Conservation (phyloP, 805 yeast genomes). For the Tetrapisispora phaffii region DNA sequence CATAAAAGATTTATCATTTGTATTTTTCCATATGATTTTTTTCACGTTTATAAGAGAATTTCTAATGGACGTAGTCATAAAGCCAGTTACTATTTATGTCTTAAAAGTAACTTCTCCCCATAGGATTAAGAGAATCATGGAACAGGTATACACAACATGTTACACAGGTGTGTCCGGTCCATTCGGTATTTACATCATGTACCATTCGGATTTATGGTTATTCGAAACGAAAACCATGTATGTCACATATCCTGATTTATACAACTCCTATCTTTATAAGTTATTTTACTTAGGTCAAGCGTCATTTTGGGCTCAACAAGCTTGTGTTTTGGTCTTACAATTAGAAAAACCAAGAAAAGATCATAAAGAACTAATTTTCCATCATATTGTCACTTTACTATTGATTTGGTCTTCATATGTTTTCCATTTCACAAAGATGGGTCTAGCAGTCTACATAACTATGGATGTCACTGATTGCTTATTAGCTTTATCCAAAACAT, state of each 20-base stretch:
- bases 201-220: conserved; percentile 73
- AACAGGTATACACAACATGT: conserved; percentile 76
- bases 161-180: conserved; percentile 80
- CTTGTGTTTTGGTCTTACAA: conserved; percentile 69
- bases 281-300: conserved; percentile 85
- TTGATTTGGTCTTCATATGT: conserved; percentile 80
- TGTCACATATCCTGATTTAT: conserved; percentile 69
- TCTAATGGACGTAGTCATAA: conserved; percentile 68
- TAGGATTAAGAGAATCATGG: conserved; percentile 76
- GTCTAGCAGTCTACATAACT: conserved; percentile 78
- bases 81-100: conserved; percentile 58
- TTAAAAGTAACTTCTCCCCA: conserved; percentile 31
- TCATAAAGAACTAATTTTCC: conserved; percentile 80
- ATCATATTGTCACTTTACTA: conserved; percentile 84
- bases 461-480: conserved; percentile 95
- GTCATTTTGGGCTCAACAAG: conserved; percentile 95
- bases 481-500: conserved; percentile 72
- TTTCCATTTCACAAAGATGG: conserved; percentile 95
- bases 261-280: conserved; percentile 63
- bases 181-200: conserved; percentile 83
- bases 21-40: conserved; percentile 68
- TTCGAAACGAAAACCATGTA: conserved; percentile 81
- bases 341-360: conserved; percentile 95
- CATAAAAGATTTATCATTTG: conserved; percentile 66
- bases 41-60: conserved; percentile 90